Base-by-base conservation (phyloP, 164 flowering plant genomes). In the Berberis thunbergii region DNA sequence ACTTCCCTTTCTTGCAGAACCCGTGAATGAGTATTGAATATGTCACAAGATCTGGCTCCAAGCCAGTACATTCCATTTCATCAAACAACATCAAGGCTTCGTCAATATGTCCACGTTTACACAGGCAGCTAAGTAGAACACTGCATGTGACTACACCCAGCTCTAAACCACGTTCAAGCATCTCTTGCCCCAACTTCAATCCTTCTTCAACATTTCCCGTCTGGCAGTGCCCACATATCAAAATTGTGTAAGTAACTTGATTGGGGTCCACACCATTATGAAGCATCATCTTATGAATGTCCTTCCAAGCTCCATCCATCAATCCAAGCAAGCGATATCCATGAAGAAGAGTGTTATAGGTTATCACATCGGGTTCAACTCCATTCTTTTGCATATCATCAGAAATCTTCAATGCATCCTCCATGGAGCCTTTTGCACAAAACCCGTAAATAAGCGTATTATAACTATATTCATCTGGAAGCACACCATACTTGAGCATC, bases 381-480 rank as follows among this genome's bases (percentile, higher is more conserved):
- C 86, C 83, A 70, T 79, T 72, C 63, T 59, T 76, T 70, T 81
- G 80, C 97, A 87, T 90, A 66, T 86, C 84, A 57, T 71, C 65
- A 41, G 72, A 57, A 13, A 83, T 67, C 42, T 74, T 78, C 62
- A 82, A 60, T 7, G 97, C 94, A 71, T 86, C 91, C 66, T 80
- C 84, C 72, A 87, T 59, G 43, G 78, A 82, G 70, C 92, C 90
- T 57, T 76, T 79, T 61, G 69, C 60, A 76, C 84, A 85, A 4
- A 86, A 74, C 58, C 92, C 92, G 78, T 86, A 82, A 70, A 87
- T 81, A 64, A 90, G 87, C 52, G 85, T 84, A 74, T 86, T 90
- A 62, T 83, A 87, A 77, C 83, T 86, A 66, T 76, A 87, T 6
- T 55, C 56, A 79, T 86, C 90, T 43, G 89, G 92, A 73, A 60